Percentiles rank a stretch among this genome's conserved stretches.
Evolutionary conservation across 805 yeast genomes (phyloP).

Genomic region (Wilhelminamyces savonicus): DNA sequence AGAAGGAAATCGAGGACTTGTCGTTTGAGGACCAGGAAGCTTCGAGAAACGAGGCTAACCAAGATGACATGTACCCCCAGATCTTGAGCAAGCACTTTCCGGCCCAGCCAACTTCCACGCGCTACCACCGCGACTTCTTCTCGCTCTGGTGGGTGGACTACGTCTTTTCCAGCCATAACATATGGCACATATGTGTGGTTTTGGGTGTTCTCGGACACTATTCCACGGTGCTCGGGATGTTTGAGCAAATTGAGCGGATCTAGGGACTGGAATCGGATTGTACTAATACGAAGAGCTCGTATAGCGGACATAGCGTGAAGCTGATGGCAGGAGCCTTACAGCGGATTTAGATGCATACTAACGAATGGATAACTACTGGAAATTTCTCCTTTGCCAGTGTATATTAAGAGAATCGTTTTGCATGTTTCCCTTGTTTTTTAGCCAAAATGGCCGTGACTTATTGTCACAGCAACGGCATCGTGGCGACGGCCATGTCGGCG

Average conservation of each 20-base stretch:
- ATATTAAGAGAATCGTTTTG: no score
- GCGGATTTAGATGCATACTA: no score
- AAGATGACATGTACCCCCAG: constrained; percentile 16
- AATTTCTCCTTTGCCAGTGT: no score
- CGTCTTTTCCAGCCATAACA: constrained; percentile 70
- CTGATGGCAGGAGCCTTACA: no score
- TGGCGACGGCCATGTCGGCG: no score
- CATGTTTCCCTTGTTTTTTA: no score
- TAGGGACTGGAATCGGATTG: no score
- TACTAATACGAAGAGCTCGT: no score
- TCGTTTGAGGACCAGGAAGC: constrained; percentile 2
- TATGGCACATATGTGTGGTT: constrained; percentile 91
- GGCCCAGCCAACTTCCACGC: constrained; percentile 22
- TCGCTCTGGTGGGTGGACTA: constrained; percentile 86
- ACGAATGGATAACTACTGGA: no score
- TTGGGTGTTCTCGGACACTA: constrained; percentile 90
- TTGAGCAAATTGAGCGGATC: constrained; percentile 31
- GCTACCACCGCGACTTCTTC: constrained; percentile 32
- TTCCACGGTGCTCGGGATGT: constrained; percentile 68
- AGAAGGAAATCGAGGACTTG: constrained; percentile 17
- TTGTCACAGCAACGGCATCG: no score
- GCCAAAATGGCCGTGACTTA: no score
- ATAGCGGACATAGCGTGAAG: no score
- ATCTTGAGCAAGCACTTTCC: constrained; percentile 35
- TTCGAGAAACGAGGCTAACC: constrained; percentile 5